Base-by-base conservation (phyloP, 495 filamentous ascomycete genomes). In the Xylaria venustula region DNA sequence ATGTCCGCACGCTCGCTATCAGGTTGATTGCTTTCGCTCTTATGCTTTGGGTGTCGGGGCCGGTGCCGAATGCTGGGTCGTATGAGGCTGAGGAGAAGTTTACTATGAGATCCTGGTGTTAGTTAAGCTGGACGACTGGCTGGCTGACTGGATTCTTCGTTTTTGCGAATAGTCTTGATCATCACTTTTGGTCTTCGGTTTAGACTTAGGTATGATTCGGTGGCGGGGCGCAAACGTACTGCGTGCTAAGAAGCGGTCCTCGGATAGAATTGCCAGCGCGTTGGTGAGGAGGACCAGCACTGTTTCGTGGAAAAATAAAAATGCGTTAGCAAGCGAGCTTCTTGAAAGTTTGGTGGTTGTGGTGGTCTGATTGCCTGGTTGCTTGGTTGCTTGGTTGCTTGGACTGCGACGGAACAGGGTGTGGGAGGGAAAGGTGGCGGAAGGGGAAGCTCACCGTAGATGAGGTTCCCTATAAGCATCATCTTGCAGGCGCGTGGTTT, bases 161-260 rank as follows among this genome's bases (percentile, higher is more conserved):
- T n/a, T n/a, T n/a, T n/a, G n/a, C n/a, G n/a, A n/a, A n/a, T n/a
- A n/a, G n/a, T n/a, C n/a, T n/a, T n/a, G n/a, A n/a, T n/a, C n/a
- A n/a, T n/a, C n/a, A n/a, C n/a, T n/a, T n/a, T n/a, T n/a, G n/a
- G n/a, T n/a, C n/a, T n/a, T n/a, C n/a, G n/a, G n/a, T n/a, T n/a
- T n/a, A n/a, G n/a, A n/a, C n/a, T n/a, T n/a, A n/a, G n/a, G n/a
- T n/a, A n/a, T n/a, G n/a, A n/a, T n/a, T n/a, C n/a, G n/a, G n/a
- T n/a, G n/a, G n/a, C n/a, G n/a, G n/a, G n/a, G n/a, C n/a, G n/a
- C n/a, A 32, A 50, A 77, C 86, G 66, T 88, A 96, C 92, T 94
- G 67, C 95, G 86, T 51, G 95, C 94, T 51, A 98, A 88, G 74
- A 98, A 98, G 30, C 95, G 87, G 78, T 98, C 94, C 85, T 98